These are phyloP conservation scores for Mycena sp. DNA, from an alignment of 1,284 basidiomycete genomes.

Conservation along the genomic window DNA sequence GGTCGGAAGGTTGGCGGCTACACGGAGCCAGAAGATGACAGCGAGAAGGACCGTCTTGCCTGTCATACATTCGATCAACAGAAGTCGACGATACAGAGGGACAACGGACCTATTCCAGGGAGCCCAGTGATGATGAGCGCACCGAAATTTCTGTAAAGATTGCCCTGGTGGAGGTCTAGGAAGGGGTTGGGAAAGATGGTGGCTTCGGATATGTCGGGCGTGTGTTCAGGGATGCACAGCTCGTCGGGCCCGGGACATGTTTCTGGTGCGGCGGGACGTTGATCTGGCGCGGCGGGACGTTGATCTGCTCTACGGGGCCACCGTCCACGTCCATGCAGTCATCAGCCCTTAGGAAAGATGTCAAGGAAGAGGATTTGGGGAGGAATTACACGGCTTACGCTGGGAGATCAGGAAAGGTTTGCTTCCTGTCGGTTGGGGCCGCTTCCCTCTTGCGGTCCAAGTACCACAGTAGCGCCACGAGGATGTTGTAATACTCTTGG, in stretches of 20 bases:
- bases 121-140: conserved; percentile 5
- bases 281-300: background rate
- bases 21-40: conserved; percentile 1
- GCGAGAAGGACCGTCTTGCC: background rate
- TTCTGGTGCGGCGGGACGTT: background rate
- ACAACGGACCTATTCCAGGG: conserved; percentile 7
- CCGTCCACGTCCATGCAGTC: background rate
- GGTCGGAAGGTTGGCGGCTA: conserved; percentile 10
- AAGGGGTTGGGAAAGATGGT: conserved; percentile 7
- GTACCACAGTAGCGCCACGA: conserved; percentile 14
- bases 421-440: background rate
- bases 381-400: conserved; percentile 3
- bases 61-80: conserved; percentile 2
- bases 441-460: conserved; percentile 11
- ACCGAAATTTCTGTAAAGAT: background rate
- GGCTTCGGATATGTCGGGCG: background rate
- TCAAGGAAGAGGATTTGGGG: no score
- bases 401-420: conserved; percentile 6
- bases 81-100: background rate
- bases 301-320: background rate
- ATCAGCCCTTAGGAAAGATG: no score
- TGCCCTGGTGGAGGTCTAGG: background rate
- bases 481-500: conserved; percentile 13
- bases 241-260: background rate
- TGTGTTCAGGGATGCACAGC: background rate